Evolutionary conservation across 2,329 filamentous ascomycete species (phyloP).

Genomic region (Penicillium sp.): DNA sequence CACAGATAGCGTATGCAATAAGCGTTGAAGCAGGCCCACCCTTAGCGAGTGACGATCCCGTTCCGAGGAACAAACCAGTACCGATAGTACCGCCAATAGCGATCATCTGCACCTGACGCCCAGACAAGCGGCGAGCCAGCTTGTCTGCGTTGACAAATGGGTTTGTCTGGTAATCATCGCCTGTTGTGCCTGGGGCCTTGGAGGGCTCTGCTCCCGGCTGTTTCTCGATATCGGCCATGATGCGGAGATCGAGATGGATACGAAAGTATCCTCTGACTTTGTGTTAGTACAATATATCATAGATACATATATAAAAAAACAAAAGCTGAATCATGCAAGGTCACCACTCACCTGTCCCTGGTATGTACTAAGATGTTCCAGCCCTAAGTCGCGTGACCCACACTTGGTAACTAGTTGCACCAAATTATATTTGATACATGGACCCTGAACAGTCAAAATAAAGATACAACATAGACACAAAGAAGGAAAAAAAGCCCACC

Average conservation of each 20-base stretch:
- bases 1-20: constrained; percentile 57
- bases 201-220: constrained; percentile 7
- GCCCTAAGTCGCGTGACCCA: constrained; percentile 20
- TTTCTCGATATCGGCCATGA: constrained; percentile 29
- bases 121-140: constrained; percentile 55
- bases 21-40: constrained; percentile 61
- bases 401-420: constrained; percentile 14
- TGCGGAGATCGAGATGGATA: background rate
- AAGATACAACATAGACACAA: background rate
- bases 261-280: background rate
- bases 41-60: constrained; percentile 58
- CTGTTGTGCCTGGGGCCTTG: constrained; percentile 13
- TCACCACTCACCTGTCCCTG: constrained; percentile 8
- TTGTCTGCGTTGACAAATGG: constrained; percentile 42
- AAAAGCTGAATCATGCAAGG: background rate
- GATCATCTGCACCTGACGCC: constrained; percentile 67
- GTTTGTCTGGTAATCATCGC: constrained; percentile 12
- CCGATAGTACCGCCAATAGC: constrained; percentile 50
- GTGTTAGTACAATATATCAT: background rate
- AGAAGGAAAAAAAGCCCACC: background rate
- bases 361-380: background rate
- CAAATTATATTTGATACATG: background rate
- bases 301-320: background rate
- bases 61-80: constrained; percentile 62
- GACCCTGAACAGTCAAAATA: background rate